Base-by-base conservation (phyloP, 176 grass and related monocot species). In the Olyra latifolia region DNA sequence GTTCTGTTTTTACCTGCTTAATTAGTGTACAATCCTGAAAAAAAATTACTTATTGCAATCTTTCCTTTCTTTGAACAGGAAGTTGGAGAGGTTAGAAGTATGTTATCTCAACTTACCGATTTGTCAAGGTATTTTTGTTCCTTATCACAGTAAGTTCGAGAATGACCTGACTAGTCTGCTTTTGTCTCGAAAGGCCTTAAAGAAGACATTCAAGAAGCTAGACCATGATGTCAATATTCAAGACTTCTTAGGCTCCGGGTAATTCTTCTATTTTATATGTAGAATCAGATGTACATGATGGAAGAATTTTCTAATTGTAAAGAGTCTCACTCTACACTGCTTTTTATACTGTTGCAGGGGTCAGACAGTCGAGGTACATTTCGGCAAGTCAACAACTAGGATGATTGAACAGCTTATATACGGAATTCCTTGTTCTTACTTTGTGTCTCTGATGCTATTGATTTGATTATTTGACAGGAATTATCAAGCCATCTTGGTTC, bases 131-230 rank as follows among this genome's bases (percentile, higher is more conserved):
- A 56, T 30, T 73, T 74, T 56, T 29, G 47, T 56, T 39, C 5
- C 32, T 58, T 74, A 44, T 22, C 35, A 22, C 41, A 64, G 40
- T 72, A 62, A 28, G n/a, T 66, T 76, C 82, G 8, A 77, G 63
- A 78, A 52, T 78, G 1, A 55, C 43, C 55, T 83, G 38, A 84
- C n/a, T 44, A 19, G 42, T 66, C 25, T 56, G 17, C 13, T 77
- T 88, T 78, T 82, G 16, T 85, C 53, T 48, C 46, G 32, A 71
- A 81, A 94, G 89, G 86, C 89, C 32, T 81, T 94, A 20, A 89
- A 89, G 83, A 94, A 94, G 73, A 89, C 92, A 71, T 94, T 94
- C 92, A 91, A 94, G 89, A 94, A 94, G 66, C 84, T 94, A 30
- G 92, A 94, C 48, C 92, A 94, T 47, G 89, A 94, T 79, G 86